Evolutionary conservation across 441 rosid species (phyloP), one percentile per base, ranked within the genome.

Genomic region (Euphorbia celastroides): DNA sequence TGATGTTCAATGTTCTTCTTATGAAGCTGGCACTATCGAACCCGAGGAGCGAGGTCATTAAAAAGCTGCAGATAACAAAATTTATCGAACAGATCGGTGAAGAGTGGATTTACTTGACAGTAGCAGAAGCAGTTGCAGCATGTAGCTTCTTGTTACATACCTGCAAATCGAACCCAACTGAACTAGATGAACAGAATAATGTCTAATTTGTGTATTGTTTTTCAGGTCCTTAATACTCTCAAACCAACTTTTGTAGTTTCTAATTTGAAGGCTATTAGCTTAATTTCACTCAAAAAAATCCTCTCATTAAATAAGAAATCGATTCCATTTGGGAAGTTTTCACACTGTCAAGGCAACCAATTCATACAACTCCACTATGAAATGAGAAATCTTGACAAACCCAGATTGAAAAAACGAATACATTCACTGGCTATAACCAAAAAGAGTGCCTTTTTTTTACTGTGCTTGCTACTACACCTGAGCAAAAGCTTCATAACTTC

Each of bases 21-120:
- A 34, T 26, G 51, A 7, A 92, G 99, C 84, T 94, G 38, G 93
- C 80, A 38, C 71, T 92, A 78, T 92, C 90, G 12, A 95, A 95
- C 72, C 99, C 98, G 16, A 85, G 87, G 78, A 86, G 89, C 34
- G 98, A 95, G 64, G 96, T 92, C 66, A 87, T 84, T 78, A 92
- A 95, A 89, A 92, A 92, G 80, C 74, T 94, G 48, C 84, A 83
- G 71, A 92, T 84, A 77, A 72, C 95, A 6, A 84, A 88, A 66
- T 83, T 84, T 57, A 68, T 85, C 0, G 94, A 87, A 51, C 75
- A 42, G 0, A 65, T 95, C 32, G 96, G 98, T 6, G 80, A 84
- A 51, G 93, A 88, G 63, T 90, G 87, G 98, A 80, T 90, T 64
- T 86, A 83, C 59, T 64, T 92, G 46, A 88, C 98, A 0, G 93